Base-by-base conservation (phyloP, 768 basidiomycete genomes). In the Crassisporium funariophilum region DNA sequence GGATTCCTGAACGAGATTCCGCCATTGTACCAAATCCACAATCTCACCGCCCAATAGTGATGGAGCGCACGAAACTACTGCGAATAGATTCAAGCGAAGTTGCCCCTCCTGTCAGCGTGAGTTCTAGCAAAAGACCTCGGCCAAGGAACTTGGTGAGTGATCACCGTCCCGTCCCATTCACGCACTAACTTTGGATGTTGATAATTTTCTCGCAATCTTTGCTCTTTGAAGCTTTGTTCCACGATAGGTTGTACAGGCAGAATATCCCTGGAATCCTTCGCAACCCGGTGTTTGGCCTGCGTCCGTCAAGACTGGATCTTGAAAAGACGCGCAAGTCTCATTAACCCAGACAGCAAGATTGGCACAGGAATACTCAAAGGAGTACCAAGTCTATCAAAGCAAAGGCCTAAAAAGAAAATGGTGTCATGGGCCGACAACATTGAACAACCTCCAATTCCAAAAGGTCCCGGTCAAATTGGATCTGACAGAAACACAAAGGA, bases 361-460 rank as follows among this genome's bases (percentile, higher is more conserved):
- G 21, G 19, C 42, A 23, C 27, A 15, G 24, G 22, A 10, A 20
- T 37, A 17, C 20, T 16, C 1, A 20, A n/a, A 16, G 21, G n/a
- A 38, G 12, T 2, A 11, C 15, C 43, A 44, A 23, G 9, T 16
- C 16, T 19, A 12, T 21, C 15, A 31, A 37, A 31, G 12, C 11
- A 11, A 19, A 61, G 52, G 27, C 59, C 55, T 39, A 57, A 55
- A n/a, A n/a, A n/a, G 47, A 69, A 67, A 46, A 53, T 56, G 0
- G 70, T 73, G 8, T 61, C 65, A 15, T 73, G 72, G 72, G 64
- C 66, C 12, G 70, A 69, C 41, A 52, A 58, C 23, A 35, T 58
- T 2, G 12, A 38, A 6, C 39, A 40, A 15, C 37, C 47, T 11
- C 37, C 16, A 33, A 33, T 33, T 12, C 16, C 31, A 12, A 16